phyloP scores from a whole-genome alignment of 768 basidiomycete genomes.

The Pisolithus microcarpus region DNA sequence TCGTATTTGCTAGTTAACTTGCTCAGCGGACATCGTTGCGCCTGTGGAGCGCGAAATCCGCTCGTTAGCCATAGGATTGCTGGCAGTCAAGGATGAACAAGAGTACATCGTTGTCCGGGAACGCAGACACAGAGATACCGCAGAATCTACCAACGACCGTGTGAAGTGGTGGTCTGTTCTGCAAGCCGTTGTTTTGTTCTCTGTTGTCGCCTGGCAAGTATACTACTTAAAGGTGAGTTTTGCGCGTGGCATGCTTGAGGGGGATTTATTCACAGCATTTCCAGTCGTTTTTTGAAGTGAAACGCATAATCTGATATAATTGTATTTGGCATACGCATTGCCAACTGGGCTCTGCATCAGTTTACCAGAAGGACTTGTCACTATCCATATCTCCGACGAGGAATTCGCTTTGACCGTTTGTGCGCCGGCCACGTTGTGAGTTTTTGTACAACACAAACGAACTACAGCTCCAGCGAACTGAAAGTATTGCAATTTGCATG shows the following conservation, averaged over 20 bases:
- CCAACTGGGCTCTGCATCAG: not conserved
- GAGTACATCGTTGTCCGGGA: slow-evolving; percentile 97
- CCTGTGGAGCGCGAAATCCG: slow-evolving; percentile 97
- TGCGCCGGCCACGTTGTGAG: not conserved
- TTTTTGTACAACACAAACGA: not conserved
- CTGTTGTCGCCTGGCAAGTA: slow-evolving; percentile 93
- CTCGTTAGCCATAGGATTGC: slow-evolving; percentile 67
- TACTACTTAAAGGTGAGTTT: slow-evolving; percentile 83
- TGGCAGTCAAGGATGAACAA: slow-evolving; percentile 95
- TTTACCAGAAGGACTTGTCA: not conserved
- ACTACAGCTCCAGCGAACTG: not conserved
- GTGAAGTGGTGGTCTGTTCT: slow-evolving; percentile 99
- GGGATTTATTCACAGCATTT: slow-evolving; percentile 1
- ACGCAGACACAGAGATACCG: slow-evolving; percentile 86
- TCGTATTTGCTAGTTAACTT: slow-evolving; percentile 1
- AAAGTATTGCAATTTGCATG: not conserved
- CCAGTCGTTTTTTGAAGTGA: slow-evolving; percentile 86
- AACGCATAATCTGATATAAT: slow-evolving; percentile 66
- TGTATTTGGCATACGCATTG: slow-evolving; percentile 2
- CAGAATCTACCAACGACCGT: slow-evolving; percentile 86
- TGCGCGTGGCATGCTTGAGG: not conserved
- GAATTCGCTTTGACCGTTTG: not conserved
- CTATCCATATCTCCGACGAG: not conserved
- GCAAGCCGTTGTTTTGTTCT: slow-evolving; percentile 80
- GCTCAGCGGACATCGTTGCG: slow-evolving; percentile 66